Conservation (phyloP, 2,329 filamentous ascomycete genomes). For the Penicillium carneum region DNA sequence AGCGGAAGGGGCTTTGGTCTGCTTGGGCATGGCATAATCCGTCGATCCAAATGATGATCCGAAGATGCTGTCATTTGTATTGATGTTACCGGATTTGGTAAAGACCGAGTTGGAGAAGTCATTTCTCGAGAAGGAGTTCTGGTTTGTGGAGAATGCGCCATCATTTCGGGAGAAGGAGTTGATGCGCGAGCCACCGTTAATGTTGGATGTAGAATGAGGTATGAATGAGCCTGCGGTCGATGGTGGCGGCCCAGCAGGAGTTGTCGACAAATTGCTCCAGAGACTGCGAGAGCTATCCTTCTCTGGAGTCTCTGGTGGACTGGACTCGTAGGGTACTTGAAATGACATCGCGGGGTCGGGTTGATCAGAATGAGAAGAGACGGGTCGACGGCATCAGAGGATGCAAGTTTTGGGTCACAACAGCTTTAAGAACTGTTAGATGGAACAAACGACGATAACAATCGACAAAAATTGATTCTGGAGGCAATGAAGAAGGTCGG, state of each 20-base stretch:
- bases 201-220: constrained; percentile 60
- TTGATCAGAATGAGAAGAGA: constrained; percentile 14
- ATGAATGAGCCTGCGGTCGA: constrained; percentile 63
- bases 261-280: constrained; percentile 60
- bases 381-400: constrained; percentile 20
- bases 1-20: constrained; percentile 35
- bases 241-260: constrained; percentile 64
- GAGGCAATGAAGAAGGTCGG: neutral
- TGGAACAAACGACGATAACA: neutral
- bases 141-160: constrained; percentile 37
- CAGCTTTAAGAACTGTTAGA: constrained; percentile 20
- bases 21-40: constrained; percentile 42
- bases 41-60: constrained; percentile 48
- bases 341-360: constrained; percentile 43
- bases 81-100: constrained; percentile 47
- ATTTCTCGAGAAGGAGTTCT: constrained; percentile 27
- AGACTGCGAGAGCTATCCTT: constrained; percentile 45
- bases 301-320: constrained; percentile 50
- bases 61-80: constrained; percentile 48
- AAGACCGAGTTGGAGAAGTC: constrained; percentile 50
- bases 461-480: neutral
- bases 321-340: constrained; percentile 46
- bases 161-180: constrained; percentile 31
- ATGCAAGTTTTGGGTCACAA: constrained; percentile 32
- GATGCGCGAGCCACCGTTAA: constrained; percentile 61